These are phyloP conservation scores for Agarophyton chilense DNA, from an alignment of 23 red algal species.

Conservation along the genomic window DNA sequence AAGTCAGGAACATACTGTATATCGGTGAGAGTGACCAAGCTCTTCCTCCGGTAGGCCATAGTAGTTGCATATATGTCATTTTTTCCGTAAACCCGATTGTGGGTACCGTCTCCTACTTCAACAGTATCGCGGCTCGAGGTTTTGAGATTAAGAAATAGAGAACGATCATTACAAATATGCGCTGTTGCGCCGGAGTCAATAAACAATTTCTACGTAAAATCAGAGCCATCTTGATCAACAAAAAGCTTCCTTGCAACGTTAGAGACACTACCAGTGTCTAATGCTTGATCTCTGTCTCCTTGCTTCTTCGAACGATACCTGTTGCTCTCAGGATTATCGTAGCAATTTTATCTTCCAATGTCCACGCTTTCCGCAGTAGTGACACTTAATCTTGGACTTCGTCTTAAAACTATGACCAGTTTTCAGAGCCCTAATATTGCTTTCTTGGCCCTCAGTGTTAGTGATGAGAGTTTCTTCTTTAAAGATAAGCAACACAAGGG, in stretches of 20 bases:
- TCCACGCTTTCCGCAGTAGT: slow-evolving; percentile 3
- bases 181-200: slow-evolving; percentile 36
- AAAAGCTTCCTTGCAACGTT: background rate
- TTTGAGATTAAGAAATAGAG: background rate
- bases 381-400: slow-evolving; percentile 14
- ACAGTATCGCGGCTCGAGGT: background rate
- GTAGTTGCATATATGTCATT: background rate
- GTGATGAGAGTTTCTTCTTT: background rate
- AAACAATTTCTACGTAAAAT: background rate
- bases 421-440: background rate
- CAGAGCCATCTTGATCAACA: background rate
- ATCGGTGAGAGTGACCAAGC: background rate
- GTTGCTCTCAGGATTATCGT: slow-evolving; percentile 18
- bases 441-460: background rate
- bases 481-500: background rate
- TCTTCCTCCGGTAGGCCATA: background rate
- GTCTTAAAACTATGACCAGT: background rate
- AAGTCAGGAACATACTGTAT: slow-evolving; percentile 12
- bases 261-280: background rate
- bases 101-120: background rate
- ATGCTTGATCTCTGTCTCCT: background rate
- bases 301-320: slow-evolving; percentile 10
- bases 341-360: slow-evolving; percentile 31
- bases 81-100: background rate
- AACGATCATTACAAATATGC: slow-evolving; percentile 12